phyloP scores from a whole-genome alignment of 495 filamentous ascomycete genomes.

The Parathielavia appendiculata region DNA sequence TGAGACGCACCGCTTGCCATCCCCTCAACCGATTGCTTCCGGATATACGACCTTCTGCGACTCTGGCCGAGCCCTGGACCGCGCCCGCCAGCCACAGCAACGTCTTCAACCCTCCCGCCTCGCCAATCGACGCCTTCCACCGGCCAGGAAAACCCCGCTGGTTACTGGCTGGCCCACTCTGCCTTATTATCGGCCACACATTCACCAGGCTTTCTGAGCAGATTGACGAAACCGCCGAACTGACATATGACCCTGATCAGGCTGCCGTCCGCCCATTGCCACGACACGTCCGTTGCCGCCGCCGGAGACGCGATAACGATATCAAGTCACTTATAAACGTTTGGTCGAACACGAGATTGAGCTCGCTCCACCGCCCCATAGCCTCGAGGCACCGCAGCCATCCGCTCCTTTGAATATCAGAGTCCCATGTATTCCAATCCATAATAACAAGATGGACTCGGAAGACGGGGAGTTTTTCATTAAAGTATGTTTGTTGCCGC shows the following conservation, averaged over 20 bases:
- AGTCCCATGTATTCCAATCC: constrained; percentile 39
- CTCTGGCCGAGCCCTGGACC: constrained; percentile 13
- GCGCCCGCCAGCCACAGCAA: background rate
- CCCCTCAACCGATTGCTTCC: constrained; percentile 14
- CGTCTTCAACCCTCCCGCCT: background rate
- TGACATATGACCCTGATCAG: constrained; percentile 32
- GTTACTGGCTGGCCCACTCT: constrained; percentile 4
- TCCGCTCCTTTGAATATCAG: constrained; percentile 24
- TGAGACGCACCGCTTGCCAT: constrained; percentile 22
- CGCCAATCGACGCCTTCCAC: constrained; percentile 1
- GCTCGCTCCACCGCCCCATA: constrained; percentile 7
- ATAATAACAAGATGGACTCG: constrained; percentile 54
- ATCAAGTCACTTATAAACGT: too few species aligned
- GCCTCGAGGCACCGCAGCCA: constrained; percentile 11
- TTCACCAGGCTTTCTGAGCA: constrained; percentile 16
- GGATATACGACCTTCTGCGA: constrained; percentile 12
- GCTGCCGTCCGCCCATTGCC: constrained; percentile 27
- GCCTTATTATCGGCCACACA: constrained; percentile 18
- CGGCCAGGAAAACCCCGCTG: background rate
- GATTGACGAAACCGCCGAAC: constrained; percentile 26
- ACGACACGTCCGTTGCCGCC: constrained; percentile 21
- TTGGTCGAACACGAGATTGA: constrained; percentile 1
- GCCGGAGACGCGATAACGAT: background rate
- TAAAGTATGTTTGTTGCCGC: constrained; percentile 52
- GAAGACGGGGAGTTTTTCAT: constrained; percentile 89